A percentile compares a stretch with the other conserved stretches of the same genome.
phyloP scores from a whole-genome alignment of 2,329 filamentous ascomycete species.

The Trematosphaeria pertusa region DNA sequence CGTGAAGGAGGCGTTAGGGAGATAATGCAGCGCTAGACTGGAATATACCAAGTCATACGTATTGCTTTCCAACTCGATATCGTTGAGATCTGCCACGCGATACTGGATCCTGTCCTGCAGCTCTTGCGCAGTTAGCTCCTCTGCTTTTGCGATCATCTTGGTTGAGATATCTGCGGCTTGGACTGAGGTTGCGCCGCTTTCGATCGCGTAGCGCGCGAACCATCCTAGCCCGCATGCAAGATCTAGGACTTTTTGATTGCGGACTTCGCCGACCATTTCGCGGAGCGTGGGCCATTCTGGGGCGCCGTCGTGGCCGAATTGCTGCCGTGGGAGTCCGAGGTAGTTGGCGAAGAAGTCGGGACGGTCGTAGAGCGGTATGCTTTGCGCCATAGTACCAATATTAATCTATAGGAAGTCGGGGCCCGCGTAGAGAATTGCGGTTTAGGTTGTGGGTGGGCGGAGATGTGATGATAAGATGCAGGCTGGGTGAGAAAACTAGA shows the following conservation, averaged over 20 bases:
- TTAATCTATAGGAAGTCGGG: no score
- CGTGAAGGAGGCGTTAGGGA: slow-evolving; percentile 1
- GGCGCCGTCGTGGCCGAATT: slow-evolving; percentile 46
- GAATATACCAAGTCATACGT: slow-evolving; percentile 13
- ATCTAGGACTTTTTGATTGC: slow-evolving; percentile 49
- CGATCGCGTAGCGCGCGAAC: slow-evolving; percentile 54
- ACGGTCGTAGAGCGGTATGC: slow-evolving; percentile 9
- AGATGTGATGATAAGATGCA: no score
- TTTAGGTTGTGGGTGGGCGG: no score
- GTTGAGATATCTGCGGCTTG: slow-evolving; percentile 48
- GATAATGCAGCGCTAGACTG: slow-evolving; percentile 16
- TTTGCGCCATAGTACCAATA: no score
- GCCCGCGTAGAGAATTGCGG: no score
- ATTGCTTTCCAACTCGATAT: neutral
- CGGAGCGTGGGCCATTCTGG: slow-evolving; percentile 51
- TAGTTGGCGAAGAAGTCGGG: slow-evolving; percentile 7
- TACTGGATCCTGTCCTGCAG: slow-evolving; percentile 6
- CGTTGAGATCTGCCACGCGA: slow-evolving; percentile 6
- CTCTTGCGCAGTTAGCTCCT: slow-evolving; percentile 14
- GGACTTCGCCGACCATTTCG: slow-evolving; percentile 47
- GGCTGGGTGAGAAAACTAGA: no score
- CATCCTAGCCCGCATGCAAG: slow-evolving; percentile 58
- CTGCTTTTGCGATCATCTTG: slow-evolving; percentile 53
- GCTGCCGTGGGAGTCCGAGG: slow-evolving; percentile 51
- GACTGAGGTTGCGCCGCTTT: slow-evolving; percentile 40